These are phyloP conservation scores for Amphirosellinia nigrospora DNA, from an alignment of 495 filamentous ascomycete species.

Conservation along the genomic window DNA sequence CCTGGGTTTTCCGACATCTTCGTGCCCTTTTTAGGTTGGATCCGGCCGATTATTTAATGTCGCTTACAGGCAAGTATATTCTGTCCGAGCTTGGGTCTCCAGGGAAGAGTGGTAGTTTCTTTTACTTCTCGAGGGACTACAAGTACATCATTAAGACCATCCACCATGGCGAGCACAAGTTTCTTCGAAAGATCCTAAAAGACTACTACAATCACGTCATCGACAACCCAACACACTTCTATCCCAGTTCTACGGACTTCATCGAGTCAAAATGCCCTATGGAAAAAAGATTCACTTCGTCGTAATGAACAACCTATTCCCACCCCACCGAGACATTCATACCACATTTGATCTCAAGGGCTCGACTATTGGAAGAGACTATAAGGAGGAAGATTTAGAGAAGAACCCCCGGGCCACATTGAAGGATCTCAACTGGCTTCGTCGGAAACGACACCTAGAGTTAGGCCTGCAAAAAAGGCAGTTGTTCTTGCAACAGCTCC, in stretches of 20 bases:
- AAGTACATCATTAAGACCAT: slow-evolving; percentile 99
- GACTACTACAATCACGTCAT: slow-evolving; percentile 95
- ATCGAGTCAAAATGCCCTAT: slow-evolving; percentile 98
- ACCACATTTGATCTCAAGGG: slow-evolving; percentile 97
- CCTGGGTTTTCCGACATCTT: slow-evolving; percentile 97
- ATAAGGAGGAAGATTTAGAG: slow-evolving; percentile 84
- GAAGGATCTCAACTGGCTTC: slow-evolving; percentile 97
- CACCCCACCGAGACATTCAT: slow-evolving; percentile 96
- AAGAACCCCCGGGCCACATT: slow-evolving; percentile 90
- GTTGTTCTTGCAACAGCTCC: slow-evolving; percentile 85
- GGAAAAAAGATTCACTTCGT: slow-evolving; percentile 99
- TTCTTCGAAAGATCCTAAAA: slow-evolving; percentile 87
- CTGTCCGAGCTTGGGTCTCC: slow-evolving; percentile 96
- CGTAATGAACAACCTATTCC: slow-evolving; percentile 99
- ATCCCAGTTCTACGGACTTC: slow-evolving; percentile 97
- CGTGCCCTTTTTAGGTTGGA: slow-evolving; percentile 88
- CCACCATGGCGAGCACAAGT: slow-evolving; percentile 94
- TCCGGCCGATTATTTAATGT: slow-evolving; percentile 98
- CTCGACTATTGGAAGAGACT: slow-evolving; percentile 92
- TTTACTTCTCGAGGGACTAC: slow-evolving; percentile 99
- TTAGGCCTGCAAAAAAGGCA: slow-evolving; percentile 86
- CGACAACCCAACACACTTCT: slow-evolving; percentile 91
- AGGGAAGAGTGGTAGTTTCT: slow-evolving; percentile 98
- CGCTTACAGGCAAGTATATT: slow-evolving; percentile 98
- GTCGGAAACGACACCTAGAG: slow-evolving; percentile 82